Base-by-base conservation (phyloP, 495 filamentous ascomycete genomes). In the Xylaria venustula region DNA sequence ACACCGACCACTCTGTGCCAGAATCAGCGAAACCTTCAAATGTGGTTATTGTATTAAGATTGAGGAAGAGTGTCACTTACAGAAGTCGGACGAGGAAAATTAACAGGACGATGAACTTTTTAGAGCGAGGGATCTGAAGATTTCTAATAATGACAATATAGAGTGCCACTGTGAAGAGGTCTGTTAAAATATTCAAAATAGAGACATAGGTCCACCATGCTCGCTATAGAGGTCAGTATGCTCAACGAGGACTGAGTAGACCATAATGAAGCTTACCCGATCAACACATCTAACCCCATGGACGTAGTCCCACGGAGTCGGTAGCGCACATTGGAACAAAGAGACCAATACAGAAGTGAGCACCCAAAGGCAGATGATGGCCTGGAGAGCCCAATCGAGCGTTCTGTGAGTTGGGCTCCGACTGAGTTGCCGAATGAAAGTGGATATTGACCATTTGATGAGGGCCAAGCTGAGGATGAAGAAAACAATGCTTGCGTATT, bases 181-280 rank as follows among this genome's bases (percentile, higher is more conserved):
- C 76, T 1, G 72, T 73, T n/a, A 75, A 23, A 7, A 80, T 72
- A 32, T 78, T 80, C 11, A 71, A 60, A 9, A 70, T 50, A 7
- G 64, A 65, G 15, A 79, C 67, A 46, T 71, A 79, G 15, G 68
- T 69, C 70, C 75, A 76, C 71, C 75, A 80, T 0, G 72, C 64
- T 46, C 40, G 54, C 74, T 73, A 9, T 26, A n/a, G 14, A 7
- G 5, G 23, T 64, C 22, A 71, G 63, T 36, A 40, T 9, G 3
- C 11, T 17, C 20, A 17, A 3, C 11, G 11, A 11, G 14, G 37
- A 15, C 14, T 12, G 37, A 3, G 3, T 15, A 3, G 14, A 40
- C 6, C 6, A 40, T 15, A 15, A 11, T 8, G 14, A 40, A 40
- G 45, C 74, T 54, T 66, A 78, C 75, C 54, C 69, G 53, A 54